Conservation (phyloP, 2,329 filamentous ascomycete species). For the Aspergillus ochraceoroseus region DNA sequence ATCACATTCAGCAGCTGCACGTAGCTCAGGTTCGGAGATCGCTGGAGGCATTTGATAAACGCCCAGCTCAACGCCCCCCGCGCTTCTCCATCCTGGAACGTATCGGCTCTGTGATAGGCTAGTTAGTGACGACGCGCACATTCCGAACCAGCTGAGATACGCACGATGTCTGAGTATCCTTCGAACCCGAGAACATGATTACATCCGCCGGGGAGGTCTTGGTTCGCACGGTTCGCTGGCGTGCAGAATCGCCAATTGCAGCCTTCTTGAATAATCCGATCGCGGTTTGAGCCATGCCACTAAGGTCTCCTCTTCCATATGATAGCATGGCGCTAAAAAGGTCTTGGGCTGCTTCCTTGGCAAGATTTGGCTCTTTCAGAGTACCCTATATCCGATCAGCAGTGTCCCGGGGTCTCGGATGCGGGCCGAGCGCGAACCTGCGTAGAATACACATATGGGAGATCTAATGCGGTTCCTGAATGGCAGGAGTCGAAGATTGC, state of each 20-base stretch:
- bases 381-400: constrained; percentile 42
- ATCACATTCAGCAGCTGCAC: constrained; percentile 91
- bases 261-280: constrained; percentile 85
- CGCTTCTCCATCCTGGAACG: constrained; percentile 78
- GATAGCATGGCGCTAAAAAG: constrained; percentile 62
- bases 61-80: constrained; percentile 98
- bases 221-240: constrained; percentile 74
- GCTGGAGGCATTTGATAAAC: constrained; percentile 82
- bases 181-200: constrained; percentile 95
- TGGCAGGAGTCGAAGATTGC: constrained; percentile 66
- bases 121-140: background rate
- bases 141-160: constrained; percentile 3
- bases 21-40: constrained; percentile 91
- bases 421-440: constrained; percentile 33
- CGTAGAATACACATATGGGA: constrained; percentile 65
- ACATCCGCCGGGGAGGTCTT: constrained; percentile 95
- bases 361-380: constrained; percentile 63
- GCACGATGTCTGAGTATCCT: constrained; percentile 75
- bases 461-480: constrained; percentile 61
- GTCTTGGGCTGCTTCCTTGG: constrained; percentile 62
- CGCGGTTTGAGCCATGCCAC: constrained; percentile 72
- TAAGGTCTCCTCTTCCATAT: constrained; percentile 77
- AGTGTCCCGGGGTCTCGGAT: background rate
- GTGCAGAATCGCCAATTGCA: constrained; percentile 68
- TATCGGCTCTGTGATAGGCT: constrained; percentile 64